These are phyloP conservation scores for Septoria petroselini DNA, from an alignment of 2,329 filamentous ascomycete species.

Conservation along the genomic window DNA sequence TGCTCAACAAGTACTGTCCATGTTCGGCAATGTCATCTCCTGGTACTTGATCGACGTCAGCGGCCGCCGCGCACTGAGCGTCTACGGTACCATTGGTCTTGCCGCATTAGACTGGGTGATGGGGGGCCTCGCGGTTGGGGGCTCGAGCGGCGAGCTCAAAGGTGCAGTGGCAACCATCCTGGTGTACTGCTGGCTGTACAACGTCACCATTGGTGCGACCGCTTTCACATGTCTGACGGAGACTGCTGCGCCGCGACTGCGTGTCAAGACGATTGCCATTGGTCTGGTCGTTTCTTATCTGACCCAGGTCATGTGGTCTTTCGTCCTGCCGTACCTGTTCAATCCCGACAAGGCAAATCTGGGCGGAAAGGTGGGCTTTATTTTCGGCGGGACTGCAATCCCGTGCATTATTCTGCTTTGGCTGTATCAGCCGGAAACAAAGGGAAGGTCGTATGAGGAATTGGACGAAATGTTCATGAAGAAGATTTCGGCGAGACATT, in stretches of 20 bases:
- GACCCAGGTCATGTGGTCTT: slow-evolving; percentile 39
- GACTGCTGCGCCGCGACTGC: slow-evolving; percentile 40
- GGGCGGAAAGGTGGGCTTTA: slow-evolving; percentile 43
- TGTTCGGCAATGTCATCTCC: slow-evolving; percentile 44
- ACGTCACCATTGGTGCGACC: slow-evolving; percentile 44
- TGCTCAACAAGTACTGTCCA: slow-evolving; percentile 41
- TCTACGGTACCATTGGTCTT: slow-evolving; percentile 38
- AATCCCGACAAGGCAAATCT: slow-evolving; percentile 42
- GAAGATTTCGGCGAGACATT: no score
- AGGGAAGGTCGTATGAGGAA: no score
- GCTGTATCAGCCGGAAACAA: no score
- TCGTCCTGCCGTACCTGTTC: slow-evolving; percentile 42
- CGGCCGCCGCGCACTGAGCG: slow-evolving; percentile 40
- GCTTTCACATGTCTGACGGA: slow-evolving; percentile 43
- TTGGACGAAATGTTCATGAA: no score
- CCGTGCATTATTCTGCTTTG: no score
- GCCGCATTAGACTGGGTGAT: slow-evolving; percentile 44
- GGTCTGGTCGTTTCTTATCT: slow-evolving; percentile 39
- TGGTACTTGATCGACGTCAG: slow-evolving; percentile 42
- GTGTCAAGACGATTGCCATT: slow-evolving; percentile 44
- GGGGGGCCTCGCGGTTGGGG: slow-evolving; percentile 37
- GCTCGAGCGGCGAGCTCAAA: slow-evolving; percentile 2
- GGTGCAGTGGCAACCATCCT: slow-evolving; percentile 38
- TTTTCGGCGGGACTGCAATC: no score
- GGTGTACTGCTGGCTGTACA: slow-evolving; percentile 43